Conservation (phyloP, 495 filamentous ascomycete genomes). For the Talaromyces wortmannii region DNA sequence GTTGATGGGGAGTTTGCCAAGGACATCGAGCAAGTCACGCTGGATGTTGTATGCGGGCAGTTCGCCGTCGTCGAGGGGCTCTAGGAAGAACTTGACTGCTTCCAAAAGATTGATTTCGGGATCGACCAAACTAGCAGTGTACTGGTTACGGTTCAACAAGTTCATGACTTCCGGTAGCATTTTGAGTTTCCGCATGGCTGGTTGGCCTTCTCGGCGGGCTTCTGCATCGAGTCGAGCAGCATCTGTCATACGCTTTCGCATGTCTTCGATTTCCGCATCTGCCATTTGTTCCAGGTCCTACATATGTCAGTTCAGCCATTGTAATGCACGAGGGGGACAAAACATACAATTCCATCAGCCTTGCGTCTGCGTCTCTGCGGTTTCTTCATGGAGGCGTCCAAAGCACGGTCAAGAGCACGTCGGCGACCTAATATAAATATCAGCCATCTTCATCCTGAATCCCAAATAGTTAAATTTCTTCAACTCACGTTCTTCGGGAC, state of each 20-base stretch:
- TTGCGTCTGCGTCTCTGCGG: conserved; percentile 69
- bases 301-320: conserved; percentile 12
- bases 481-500: conserved; percentile 46
- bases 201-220: conserved; percentile 66
- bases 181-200: conserved; percentile 87
- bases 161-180: conserved; percentile 89
- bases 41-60: conserved; percentile 96
- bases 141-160: conserved; percentile 77
- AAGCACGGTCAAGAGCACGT: conserved; percentile 72
- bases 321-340: not conserved
- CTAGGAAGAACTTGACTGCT: conserved; percentile 93
- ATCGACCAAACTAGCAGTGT: conserved; percentile 78
- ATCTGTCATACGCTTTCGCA: conserved; percentile 86
- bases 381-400: conserved; percentile 82
- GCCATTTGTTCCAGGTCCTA: conserved; percentile 84
- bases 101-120: conserved; percentile 92
- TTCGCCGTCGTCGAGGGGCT: conserved; percentile 86
- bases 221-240: conserved; percentile 82
- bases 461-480: conserved; percentile 2
- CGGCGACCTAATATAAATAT: conserved; percentile 46
- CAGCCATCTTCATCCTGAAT: not conserved
- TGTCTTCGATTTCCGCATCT: conserved; percentile 80
- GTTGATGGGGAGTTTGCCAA: conserved; percentile 75
- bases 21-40: conserved; percentile 78
- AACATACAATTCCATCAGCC: conserved; percentile 81